These are phyloP conservation scores for Staphylotrichum longicolle DNA, from an alignment of 495 filamentous ascomycete species.

Conservation along the genomic window DNA sequence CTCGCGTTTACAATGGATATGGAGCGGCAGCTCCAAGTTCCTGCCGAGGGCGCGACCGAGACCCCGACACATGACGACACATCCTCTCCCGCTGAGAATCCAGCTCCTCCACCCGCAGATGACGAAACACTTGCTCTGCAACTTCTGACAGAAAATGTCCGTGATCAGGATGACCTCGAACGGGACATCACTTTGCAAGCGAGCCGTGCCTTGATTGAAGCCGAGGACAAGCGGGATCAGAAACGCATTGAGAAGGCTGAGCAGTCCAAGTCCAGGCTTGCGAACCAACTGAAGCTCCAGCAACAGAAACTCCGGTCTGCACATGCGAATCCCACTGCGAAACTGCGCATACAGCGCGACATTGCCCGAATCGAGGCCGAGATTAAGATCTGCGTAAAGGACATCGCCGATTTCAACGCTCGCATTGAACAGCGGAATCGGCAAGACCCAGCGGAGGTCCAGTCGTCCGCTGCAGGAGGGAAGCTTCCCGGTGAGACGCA, in stretches of 20 bases:
- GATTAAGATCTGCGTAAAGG: slow-evolving; percentile 58
- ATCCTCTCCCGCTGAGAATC: neutral
- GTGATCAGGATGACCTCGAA: slow-evolving; percentile 82
- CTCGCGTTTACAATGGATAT: neutral
- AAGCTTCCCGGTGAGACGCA: slow-evolving; percentile 75
- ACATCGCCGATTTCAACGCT: slow-evolving; percentile 71
- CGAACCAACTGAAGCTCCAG: slow-evolving; percentile 42
- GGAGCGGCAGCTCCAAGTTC: neutral
- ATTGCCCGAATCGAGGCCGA: slow-evolving; percentile 60
- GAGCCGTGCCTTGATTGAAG: slow-evolving; percentile 70
- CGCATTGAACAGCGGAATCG: slow-evolving; percentile 73
- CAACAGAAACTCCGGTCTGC: slow-evolving; percentile 43
- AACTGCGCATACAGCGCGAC: slow-evolving; percentile 57
- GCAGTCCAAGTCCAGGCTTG: slow-evolving; percentile 54
- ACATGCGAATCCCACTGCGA: slow-evolving; percentile 39
- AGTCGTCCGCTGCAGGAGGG: slow-evolving; percentile 36
- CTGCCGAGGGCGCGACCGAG: neutral
- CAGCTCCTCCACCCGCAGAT: neutral
- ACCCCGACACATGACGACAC: neutral
- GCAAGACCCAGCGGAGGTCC: slow-evolving; percentile 45
- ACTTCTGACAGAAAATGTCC: slow-evolving; percentile 67
- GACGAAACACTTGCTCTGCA: slow-evolving; percentile 63
- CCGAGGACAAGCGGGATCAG: slow-evolving; percentile 82
- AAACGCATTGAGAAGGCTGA: slow-evolving; percentile 79
- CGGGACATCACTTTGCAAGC: slow-evolving; percentile 71